Base-by-base conservation (phyloP, 2,329 filamentous ascomycete species). In the Dendryphion nanum region DNA sequence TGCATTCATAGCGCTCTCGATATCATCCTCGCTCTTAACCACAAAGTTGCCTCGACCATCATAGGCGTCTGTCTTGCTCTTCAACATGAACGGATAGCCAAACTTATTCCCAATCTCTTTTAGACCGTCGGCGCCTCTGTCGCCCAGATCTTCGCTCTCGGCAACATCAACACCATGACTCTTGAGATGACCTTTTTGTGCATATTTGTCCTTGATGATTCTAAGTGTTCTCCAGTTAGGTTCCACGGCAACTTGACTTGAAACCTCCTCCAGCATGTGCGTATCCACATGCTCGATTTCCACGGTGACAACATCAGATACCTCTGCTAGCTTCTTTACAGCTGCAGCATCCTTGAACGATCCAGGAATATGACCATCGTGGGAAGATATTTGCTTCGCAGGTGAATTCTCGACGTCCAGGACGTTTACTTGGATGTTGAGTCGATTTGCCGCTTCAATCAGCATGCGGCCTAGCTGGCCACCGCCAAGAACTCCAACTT, bases 211-310 rank as follows among this genome's bases (percentile, higher is more conserved):
- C 72, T 96, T 91, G 56, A 97, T 95, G 14, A 85, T 82, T 19
- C 88, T 80, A 37, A 97, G 77, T 2, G 90, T 95, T 68, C 81
- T 80, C 85, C 88, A 95, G 42, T 83, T 87, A 1, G 90, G 89
- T 59, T 95, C 67, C 16, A 82, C 71, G 4, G 85, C 80, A 21
- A 83, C 81, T 37, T 74, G 71, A 13, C 79, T 78, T 4, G 79
- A 81, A 40, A 96, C 81, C 59, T 94, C 86, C 67, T 95, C 88
- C 4, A 96, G 77, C 17, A 93, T 84, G 37, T 88, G 75, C n/a
- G 89, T 93, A 65, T 96, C 82, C 41, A 96, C 85, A 68, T 96
- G 91, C 73, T 97, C 91, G 48, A 95, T 96, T 68, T 97, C 91
- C 12, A 95, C 87, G 0, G 89, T 96, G 44, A 96, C 73, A 13